Base-by-base conservation (phyloP, 768 basidiomycete genomes). In the Auricularia sp. region DNA sequence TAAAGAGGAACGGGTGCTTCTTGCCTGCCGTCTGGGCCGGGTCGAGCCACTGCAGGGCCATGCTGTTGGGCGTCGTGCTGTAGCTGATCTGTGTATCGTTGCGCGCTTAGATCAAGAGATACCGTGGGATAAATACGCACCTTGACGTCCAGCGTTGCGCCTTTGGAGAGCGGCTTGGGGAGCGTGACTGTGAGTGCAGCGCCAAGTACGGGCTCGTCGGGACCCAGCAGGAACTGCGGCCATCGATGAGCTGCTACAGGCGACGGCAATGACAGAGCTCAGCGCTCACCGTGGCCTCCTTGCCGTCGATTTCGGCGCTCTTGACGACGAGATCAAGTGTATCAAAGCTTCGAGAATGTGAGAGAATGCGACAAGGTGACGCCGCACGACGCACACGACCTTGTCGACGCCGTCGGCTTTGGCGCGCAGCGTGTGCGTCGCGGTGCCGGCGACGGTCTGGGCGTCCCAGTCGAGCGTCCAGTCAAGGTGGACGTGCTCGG, bases 11-110 rank as follows among this genome's bases (percentile, higher is more conserved):
- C 0, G 91, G 87, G 72, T 90, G 88, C 21, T 78, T 77, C 68
- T 92, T 92, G 7, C 92, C 92, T 66, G 91, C 90, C 0, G 93
- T 97, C 75, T 93, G 87, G 86, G 87, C 85, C 72, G 91, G 88
- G 23, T 83, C 86, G 10, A 96, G 80, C 93, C 93, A 98, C 65
- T 94, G 91, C 14, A 98, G 75, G 0, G 94, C 92, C 1, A 86
- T 87, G 71, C 85, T 86, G 8, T 81, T 78, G 64, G 84, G 75
- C 3, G 90, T 93, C 1, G 94, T 96, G 62, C 78, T 75, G 73
- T 96, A 96, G 29, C 73, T 70, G 65, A 93, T 77, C 35, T 59
- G 18, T 34, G 12, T 0, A 10, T 16, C 16, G 10, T 14, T 42
- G 39, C 8, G 39, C 39, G 39, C 39, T 42, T 42, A 42, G 39